Evolutionary conservation across 768 basidiomycete species (phyloP).

Genomic region (Suillus brevipes): DNA sequence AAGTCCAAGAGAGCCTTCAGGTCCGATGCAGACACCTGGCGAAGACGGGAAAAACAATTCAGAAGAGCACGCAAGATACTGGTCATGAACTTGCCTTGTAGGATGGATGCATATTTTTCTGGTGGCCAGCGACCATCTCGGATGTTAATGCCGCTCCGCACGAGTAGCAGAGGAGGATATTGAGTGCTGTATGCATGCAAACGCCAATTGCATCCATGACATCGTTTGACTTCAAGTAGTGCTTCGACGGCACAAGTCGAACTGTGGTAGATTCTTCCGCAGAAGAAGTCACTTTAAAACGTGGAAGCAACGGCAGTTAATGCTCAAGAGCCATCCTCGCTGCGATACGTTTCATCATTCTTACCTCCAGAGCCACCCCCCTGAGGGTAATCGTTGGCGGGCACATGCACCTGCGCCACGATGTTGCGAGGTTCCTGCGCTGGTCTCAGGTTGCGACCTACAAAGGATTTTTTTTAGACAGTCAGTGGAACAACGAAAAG

Average conservation of each 20-base stretch:
- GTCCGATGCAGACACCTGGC: not conserved
- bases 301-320: too few relatives aligned
- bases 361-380: not conserved
- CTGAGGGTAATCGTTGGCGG: not conserved
- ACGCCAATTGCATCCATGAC: not conserved
- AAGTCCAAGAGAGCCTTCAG: not conserved
- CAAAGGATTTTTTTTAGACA: too few relatives aligned
- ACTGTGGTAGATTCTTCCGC: fast-evolving
- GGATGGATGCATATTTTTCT: not conserved
- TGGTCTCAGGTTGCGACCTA: too few relatives aligned
- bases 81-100: not conserved
- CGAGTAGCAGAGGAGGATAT: not conserved
- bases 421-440: not conserved
- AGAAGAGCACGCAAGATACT: too few relatives aligned
- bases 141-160: not conserved
- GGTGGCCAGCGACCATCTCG: not conserved
- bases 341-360: too few relatives aligned
- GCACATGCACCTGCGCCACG: too few relatives aligned
- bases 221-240: not conserved
- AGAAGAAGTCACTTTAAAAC: not conserved
- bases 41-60: too few relatives aligned
- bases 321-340: too few relatives aligned
- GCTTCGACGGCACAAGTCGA: not conserved
- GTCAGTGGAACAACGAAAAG: too few relatives aligned
- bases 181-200: not conserved